A percentile compares a stretch with the other conserved stretches of the same genome.
Conservation (phyloP, 441 rosid species). For the Bocquillonia castaneifolia region DNA sequence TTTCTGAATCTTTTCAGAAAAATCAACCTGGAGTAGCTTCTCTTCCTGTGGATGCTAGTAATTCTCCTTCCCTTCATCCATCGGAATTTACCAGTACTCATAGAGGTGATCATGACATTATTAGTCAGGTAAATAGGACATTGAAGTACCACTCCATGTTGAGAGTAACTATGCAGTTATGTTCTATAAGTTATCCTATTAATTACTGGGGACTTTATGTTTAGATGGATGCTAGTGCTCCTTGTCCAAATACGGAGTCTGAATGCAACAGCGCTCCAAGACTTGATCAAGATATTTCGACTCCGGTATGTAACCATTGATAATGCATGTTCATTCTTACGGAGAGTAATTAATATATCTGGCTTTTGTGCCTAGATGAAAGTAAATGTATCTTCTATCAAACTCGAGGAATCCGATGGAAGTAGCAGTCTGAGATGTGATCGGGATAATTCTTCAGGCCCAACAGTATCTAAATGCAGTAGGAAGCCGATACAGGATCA, state of each 20-base stretch:
- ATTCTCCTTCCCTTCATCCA: background rate
- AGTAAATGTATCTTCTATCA: background rate
- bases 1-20: background rate
- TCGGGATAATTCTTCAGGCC: background rate
- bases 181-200: background rate
- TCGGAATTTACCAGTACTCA: background rate
- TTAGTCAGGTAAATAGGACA: background rate
- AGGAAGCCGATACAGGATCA: background rate
- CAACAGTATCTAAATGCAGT: slow-evolving; percentile 14
- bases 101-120: background rate
- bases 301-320: background rate
- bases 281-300: slow-evolving; percentile 12
- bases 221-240: slow-evolving; percentile 23
- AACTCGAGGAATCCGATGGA: too few relatives aligned
- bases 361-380: background rate
- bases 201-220: slow-evolving; percentile 8
- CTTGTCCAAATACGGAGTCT: slow-evolving; percentile 17
- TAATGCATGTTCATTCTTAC: background rate
- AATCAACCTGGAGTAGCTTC: background rate
- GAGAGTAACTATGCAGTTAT: background rate
- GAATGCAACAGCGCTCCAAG: slow-evolving; percentile 15
- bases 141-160: too few relatives aligned
- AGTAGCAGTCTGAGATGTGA: too few relatives aligned
- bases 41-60: background rate
- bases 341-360: background rate